These are phyloP conservation scores for Capniomyces stellatus DNA, from an alignment of 371 early-diverging fungal species.

Conservation along the genomic window DNA sequence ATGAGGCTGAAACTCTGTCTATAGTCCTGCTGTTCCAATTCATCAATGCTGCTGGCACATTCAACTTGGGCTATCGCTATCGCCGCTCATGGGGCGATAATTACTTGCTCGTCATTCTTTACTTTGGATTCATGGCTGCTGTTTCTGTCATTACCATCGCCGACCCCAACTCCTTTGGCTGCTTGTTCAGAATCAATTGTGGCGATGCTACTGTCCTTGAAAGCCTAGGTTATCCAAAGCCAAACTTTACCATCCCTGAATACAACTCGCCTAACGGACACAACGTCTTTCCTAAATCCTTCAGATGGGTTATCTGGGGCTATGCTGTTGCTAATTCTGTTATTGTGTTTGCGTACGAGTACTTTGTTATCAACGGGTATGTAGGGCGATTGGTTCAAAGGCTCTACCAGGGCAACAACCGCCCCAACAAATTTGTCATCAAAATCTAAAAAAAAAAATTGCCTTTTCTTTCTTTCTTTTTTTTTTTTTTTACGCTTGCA, in stretches of 20 bases:
- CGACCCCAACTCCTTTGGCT: conserved; percentile 42
- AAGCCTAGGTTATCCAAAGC: conserved; percentile 31
- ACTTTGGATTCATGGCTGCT: conserved; percentile 28
- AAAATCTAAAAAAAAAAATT: conserved; percentile 6
- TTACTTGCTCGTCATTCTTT: conserved; percentile 35
- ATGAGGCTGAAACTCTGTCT: conserved; percentile 42
- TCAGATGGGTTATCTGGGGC: conserved; percentile 40
- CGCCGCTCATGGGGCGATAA: conserved; percentile 41
- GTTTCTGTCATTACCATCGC: conserved; percentile 38
- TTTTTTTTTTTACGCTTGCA: neutral
- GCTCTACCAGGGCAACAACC: conserved; percentile 8
- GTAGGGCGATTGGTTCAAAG: conserved; percentile 18
- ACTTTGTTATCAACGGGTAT: conserved; percentile 33
- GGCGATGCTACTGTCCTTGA: conserved; percentile 30
- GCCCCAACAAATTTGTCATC: conserved; percentile 7
- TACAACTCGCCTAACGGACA: conserved; percentile 42
- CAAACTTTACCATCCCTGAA: conserved; percentile 30
- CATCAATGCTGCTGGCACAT: conserved; percentile 38
- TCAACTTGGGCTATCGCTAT: conserved; percentile 47
- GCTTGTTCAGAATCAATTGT: conserved; percentile 58
- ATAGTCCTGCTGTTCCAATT: conserved; percentile 41
- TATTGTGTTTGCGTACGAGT: conserved; percentile 32
- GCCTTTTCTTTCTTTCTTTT: neutral
- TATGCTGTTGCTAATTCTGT: conserved; percentile 27
- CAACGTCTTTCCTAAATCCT: conserved; percentile 40